phyloP scores from a whole-genome alignment of 441 rosid species.

The Pelargonium cotyledonis region DNA sequence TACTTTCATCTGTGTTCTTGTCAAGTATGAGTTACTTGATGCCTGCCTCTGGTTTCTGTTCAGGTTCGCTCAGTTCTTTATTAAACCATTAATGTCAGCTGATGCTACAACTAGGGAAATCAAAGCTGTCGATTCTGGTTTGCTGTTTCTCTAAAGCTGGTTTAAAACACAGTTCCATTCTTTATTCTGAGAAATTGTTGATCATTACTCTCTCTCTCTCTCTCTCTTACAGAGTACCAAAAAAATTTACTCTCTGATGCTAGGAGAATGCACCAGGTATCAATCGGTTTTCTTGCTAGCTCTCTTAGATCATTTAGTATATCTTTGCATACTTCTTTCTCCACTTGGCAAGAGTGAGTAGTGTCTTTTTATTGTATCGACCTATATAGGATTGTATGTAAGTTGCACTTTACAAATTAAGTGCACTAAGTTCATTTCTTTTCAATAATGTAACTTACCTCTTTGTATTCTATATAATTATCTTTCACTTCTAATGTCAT shows the following conservation, averaged over 20 bases:
- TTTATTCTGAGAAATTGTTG: not conserved
- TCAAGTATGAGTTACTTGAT: slow-evolving; percentile 13
- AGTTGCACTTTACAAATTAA: not conserved
- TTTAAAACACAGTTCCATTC: not conserved
- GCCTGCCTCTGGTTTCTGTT: slow-evolving; percentile 21
- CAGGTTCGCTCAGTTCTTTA: slow-evolving; percentile 88
- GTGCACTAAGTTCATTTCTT: not conserved
- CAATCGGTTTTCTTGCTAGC: not conserved
- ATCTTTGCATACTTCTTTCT: no score
- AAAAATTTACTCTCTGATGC: slow-evolving; percentile 75
- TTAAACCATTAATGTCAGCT: slow-evolving; percentile 85
- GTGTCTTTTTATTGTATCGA: not conserved
- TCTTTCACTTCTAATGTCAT: no score
- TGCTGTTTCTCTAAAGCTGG: slow-evolving; percentile 12
- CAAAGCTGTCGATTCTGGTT: slow-evolving; percentile 93
- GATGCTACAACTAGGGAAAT: slow-evolving; percentile 89
- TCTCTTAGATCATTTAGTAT: slow-evolving; percentile 2
- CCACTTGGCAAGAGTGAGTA: not conserved
- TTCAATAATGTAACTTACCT: not conserved
- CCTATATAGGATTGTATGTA: no score
- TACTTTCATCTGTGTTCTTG: slow-evolving; percentile 4
- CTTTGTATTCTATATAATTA: not conserved
- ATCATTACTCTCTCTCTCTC: slow-evolving; percentile 12
- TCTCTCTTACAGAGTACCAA: slow-evolving; percentile 62
- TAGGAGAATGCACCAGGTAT: slow-evolving; percentile 87